Conservation (phyloP, 2,329 filamentous ascomycete species). For the Fusarium stilboides region DNA sequence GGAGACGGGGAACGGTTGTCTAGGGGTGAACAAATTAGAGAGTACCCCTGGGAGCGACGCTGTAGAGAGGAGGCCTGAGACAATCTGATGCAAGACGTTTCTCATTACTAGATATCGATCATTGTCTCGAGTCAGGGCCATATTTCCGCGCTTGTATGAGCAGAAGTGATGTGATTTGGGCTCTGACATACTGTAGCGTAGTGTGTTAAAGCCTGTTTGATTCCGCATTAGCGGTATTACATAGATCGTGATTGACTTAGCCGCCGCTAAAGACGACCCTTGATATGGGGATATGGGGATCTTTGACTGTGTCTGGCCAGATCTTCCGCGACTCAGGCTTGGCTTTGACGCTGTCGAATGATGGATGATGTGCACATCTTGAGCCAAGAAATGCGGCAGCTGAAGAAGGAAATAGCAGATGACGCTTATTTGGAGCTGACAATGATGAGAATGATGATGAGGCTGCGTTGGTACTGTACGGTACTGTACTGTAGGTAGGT, state of each 20-base stretch:
- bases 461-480: no score
- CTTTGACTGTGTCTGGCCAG: slow-evolving; percentile 1
- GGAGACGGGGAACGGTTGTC: slow-evolving; percentile 13
- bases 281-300: neutral
- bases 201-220: slow-evolving; percentile 12
- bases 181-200: neutral
- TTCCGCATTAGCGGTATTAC: slow-evolving; percentile 3
- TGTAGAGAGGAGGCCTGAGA: slow-evolving; percentile 18
- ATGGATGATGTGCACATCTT: no score
- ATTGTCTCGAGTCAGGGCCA: slow-evolving; percentile 2
- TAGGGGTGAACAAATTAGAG: slow-evolving; percentile 1
- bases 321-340: neutral
- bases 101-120: neutral
- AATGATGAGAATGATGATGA: no score
- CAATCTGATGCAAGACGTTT: slow-evolving; percentile 12
- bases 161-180: neutral
- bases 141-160: neutral
- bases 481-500: no score
- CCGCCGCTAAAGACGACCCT: slow-evolving; percentile 23
- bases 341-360: neutral
- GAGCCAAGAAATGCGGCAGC: no score
- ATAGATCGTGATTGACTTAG: slow-evolving; percentile 9
- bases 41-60: neutral
- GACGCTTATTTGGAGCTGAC: no score
- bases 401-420: no score